Base-by-base conservation (phyloP, 768 basidiomycete species). In the Rhodotorula graminis region DNA sequence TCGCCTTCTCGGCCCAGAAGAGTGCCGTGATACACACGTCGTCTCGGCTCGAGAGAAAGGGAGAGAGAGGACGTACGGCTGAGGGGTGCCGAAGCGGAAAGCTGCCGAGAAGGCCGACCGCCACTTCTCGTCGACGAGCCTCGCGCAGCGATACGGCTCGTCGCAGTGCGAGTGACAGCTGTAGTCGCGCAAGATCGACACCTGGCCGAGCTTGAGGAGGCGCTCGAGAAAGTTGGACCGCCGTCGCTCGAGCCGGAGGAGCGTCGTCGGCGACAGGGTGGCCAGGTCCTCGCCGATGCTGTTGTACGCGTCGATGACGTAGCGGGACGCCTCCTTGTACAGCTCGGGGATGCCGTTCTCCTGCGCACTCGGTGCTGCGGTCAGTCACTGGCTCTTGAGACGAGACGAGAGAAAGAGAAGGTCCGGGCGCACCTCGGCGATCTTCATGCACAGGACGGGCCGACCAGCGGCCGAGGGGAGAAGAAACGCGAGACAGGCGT, bases 151-250 rank as follows among this genome's bases (percentile, higher is more conserved):
- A 0, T 84, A 57, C 12, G 91, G 82, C 73, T 97, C 93, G 18
- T 91, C 91, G 79, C 93, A 97, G 14, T 91, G 88, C 5, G 85
- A 11, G 29, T 64, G n/a, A 47, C 94, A 96, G 86, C 91, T 89
- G 78, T 96, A 96, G 78, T 96, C 93, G 80, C 94, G 93, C n/a
- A 90, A 87, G 33, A 95, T 85, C 73, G 89, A 86, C 0, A 90
- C 90, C 53, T 92, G 83, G 3, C 92, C 92, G 18, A 97, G 87
- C 80, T 96, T 96, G 73, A 96, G 84, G 25, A 97, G 90, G 29
- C 94, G 87, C 80, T 97, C 94, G 29, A 96, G 85, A 82, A 96
- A 96, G 93, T 93, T 96, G 65, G 89, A 94, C 69, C 94, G 86
- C 49, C 92, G 92, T 87, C 90, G 92, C 81, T 95, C 93, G 37